A percentile compares a stretch with the other conserved stretches of the same genome.
phyloP scores from a whole-genome alignment of 2,329 filamentous ascomycete species.

The Colletotrichum sp. region DNA sequence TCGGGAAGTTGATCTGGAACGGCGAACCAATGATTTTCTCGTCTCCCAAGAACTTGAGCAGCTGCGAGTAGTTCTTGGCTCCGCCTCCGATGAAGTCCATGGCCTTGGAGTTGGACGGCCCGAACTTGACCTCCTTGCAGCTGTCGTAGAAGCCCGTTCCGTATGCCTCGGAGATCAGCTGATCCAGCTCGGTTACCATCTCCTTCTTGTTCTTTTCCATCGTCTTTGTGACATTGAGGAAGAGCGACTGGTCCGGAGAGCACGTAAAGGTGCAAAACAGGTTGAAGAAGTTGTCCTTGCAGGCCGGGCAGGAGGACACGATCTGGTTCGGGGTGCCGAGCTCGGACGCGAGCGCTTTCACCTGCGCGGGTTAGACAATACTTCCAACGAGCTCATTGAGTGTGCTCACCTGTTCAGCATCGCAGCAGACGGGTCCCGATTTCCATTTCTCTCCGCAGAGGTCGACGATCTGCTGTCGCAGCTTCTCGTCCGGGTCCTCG shows the following conservation, averaged over 20 bases:
- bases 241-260: slow-evolving; percentile 94
- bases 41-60: slow-evolving; percentile 91
- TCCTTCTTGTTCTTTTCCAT: slow-evolving; percentile 61
- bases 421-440: slow-evolving; percentile 84
- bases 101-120: slow-evolving; percentile 87
- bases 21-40: slow-evolving; percentile 92
- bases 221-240: slow-evolving; percentile 87
- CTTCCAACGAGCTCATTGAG: not conserved
- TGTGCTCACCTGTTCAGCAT: slow-evolving; percentile 69
- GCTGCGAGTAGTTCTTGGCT: slow-evolving; percentile 84
- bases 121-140: slow-evolving; percentile 99
- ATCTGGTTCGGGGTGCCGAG: slow-evolving; percentile 86
- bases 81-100: slow-evolving; percentile 97
- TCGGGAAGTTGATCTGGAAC: slow-evolving; percentile 96
- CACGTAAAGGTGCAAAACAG: slow-evolving; percentile 98
- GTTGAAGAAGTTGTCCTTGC: slow-evolving; percentile 98
- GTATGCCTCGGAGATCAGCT: slow-evolving; percentile 83
- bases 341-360: slow-evolving; percentile 81
- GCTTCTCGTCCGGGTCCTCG: slow-evolving; percentile 70
- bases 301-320: slow-evolving; percentile 92
- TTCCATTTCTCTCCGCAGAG: slow-evolving; percentile 90
- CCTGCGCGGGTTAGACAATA: slow-evolving; percentile 46
- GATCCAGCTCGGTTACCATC: slow-evolving; percentile 83
- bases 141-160: slow-evolving; percentile 91
- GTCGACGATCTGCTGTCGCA: slow-evolving; percentile 78